A percentile compares a stretch with the other conserved stretches of the same genome.
These are phyloP conservation scores for Trichophyton verrucosum DNA, from an alignment of 2,329 filamentous ascomycete genomes.

Conservation along the genomic window DNA sequence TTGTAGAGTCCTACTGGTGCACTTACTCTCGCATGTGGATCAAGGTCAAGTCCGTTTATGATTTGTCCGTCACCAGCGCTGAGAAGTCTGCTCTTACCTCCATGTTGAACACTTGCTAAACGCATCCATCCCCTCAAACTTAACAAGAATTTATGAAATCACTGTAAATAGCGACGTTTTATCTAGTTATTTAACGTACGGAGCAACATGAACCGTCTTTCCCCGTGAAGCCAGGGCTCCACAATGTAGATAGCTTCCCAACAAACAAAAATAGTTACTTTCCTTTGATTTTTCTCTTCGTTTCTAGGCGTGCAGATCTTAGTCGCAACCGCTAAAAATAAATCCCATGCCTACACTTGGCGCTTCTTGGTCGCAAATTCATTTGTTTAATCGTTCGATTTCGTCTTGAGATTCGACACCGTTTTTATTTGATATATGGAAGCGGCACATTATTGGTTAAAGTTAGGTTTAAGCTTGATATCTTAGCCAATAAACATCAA, in stretches of 20 bases:
- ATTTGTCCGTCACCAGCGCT: slow-evolving; percentile 53
- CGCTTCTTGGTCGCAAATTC: background rate
- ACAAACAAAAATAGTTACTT: background rate
- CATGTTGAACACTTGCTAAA: slow-evolving; percentile 40
- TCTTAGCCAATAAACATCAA: too few relatives aligned
- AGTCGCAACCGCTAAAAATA: background rate
- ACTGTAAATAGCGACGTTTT: background rate
- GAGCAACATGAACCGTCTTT: background rate
- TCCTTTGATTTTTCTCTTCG: background rate
- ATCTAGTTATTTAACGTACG: too few relatives aligned
- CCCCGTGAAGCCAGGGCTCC: background rate
- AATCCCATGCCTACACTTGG: background rate
- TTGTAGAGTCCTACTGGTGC: slow-evolving; percentile 53
- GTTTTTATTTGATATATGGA: too few relatives aligned
- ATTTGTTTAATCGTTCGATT: background rate
- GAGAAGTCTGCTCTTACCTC: slow-evolving; percentile 57
- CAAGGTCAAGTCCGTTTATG: slow-evolving; percentile 62
- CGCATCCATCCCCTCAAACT: background rate
- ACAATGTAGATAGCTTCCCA: background rate
- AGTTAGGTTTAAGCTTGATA: too few relatives aligned
- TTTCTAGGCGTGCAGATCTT: background rate
- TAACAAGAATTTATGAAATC: background rate
- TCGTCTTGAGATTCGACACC: too few relatives aligned
- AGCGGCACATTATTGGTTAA: too few relatives aligned
- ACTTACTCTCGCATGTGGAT: slow-evolving; percentile 67